A percentile compares a stretch with the other conserved stretches of the same genome.
These are phyloP conservation scores for Pneumocystis jirovecii DNA, from an alignment of 1,139 yeast species.

Conservation along the genomic window DNA sequence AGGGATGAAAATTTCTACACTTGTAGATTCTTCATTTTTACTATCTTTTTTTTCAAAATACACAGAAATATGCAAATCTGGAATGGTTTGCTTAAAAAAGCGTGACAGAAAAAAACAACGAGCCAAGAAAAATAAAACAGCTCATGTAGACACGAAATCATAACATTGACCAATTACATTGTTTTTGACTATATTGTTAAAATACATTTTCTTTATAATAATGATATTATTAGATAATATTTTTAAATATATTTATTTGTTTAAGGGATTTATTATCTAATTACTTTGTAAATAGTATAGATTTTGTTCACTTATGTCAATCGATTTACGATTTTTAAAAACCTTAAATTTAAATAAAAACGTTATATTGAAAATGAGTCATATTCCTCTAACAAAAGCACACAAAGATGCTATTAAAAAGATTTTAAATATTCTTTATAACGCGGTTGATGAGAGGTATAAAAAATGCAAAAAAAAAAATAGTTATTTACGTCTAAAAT, in stretches of 20 bases:
- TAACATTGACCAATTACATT: not conserved
- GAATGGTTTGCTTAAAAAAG: conserved; percentile 8
- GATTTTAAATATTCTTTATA: not conserved
- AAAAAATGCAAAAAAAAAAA: not conserved
- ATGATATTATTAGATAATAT: no score
- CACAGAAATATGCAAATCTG: conserved; percentile 6
- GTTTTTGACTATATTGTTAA: not conserved
- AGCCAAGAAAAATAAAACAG: not conserved
- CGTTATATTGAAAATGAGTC: not conserved
- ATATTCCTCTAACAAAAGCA: not conserved
- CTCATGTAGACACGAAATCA: not conserved
- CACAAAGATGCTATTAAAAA: not conserved
- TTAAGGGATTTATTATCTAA: no score
- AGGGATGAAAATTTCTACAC: conserved; percentile 6
- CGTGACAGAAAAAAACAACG: conserved; percentile 7
- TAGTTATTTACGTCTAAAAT: not conserved
- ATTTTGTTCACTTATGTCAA: no score
- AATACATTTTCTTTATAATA: no score
- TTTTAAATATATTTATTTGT: no score
- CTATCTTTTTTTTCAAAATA: conserved; percentile 2
- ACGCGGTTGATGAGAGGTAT: not conserved
- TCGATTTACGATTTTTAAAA: no score
- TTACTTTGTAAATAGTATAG: no score
- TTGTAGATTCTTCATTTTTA: conserved; percentile 1
- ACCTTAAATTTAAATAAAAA: no score